Conservation (phyloP, 371 early-diverging fungal species). For the Thermomucor indicae-seudaticae region DNA sequence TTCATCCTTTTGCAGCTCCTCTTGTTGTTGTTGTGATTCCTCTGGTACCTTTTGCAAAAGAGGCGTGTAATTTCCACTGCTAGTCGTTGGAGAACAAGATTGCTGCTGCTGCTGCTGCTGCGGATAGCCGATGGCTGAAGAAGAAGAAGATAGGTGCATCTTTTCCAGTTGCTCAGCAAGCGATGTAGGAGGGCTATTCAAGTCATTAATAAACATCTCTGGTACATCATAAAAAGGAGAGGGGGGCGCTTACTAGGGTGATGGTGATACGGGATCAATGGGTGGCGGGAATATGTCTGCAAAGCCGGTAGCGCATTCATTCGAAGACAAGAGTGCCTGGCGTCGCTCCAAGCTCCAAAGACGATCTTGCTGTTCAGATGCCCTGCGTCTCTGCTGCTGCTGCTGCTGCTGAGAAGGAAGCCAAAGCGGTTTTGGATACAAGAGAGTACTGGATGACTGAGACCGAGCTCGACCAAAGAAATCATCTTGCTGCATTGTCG, state of each 20-base stretch:
- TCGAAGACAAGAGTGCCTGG: too few species aligned
- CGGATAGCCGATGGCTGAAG: neutral
- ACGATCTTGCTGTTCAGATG: neutral
- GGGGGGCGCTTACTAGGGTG: too few species aligned
- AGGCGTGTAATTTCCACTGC: too few species aligned
- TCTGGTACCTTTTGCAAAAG: conserved; percentile 5
- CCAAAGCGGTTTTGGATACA: neutral
- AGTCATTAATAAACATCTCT: too few species aligned
- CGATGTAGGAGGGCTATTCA: too few species aligned
- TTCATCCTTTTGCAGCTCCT: conserved; percentile 20
- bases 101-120: conserved; percentile 1
- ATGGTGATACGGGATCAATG: too few species aligned
- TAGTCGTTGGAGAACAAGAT: conserved; percentile 3
- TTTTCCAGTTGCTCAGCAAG: too few species aligned
- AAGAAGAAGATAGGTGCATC: conserved; percentile 4
- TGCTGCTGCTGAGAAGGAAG: neutral
- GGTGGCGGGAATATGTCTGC: too few species aligned
- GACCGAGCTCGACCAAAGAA: too few species aligned
- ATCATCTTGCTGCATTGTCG: conserved; percentile 41
- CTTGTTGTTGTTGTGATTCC: neutral
- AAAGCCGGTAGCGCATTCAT: too few species aligned
- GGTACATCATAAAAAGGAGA: too few species aligned
- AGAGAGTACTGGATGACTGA: too few species aligned
- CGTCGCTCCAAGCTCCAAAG: neutral
- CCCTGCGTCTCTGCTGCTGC: neutral